Evolutionary conservation across 148 eudicot species (phyloP).

Genomic region (Hydrangea macrophylla): DNA sequence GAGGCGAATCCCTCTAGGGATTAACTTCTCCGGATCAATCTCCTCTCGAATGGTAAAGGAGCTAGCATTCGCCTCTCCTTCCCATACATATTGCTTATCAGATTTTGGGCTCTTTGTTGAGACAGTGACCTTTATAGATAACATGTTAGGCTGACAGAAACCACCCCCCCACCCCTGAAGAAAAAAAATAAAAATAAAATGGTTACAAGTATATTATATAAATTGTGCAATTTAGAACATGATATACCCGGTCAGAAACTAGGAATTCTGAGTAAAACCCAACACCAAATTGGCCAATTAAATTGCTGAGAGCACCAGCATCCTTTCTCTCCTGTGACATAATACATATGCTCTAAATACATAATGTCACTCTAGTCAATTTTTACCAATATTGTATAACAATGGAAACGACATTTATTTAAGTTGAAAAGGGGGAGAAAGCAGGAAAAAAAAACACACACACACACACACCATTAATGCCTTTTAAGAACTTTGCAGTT

Average conservation of each 20-base stretch:
- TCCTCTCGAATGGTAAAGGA: slow-evolving; percentile 87
- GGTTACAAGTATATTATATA: no score
- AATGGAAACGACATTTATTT: not conserved
- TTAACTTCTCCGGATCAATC: slow-evolving; percentile 72
- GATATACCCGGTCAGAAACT: slow-evolving; percentile 77
- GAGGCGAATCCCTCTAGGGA: slow-evolving; percentile 89
- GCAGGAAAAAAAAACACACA: not conserved
- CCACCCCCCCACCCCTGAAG: not conserved
- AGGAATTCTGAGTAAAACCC: slow-evolving; percentile 95
- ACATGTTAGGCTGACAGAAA: slow-evolving; percentile 7
- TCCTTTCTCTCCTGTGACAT: slow-evolving; percentile 88
- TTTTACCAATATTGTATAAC: not conserved
- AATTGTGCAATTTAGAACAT: no score
- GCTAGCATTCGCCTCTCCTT: slow-evolving; percentile 92
- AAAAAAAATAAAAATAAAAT: no score
- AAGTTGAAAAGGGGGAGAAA: not conserved
- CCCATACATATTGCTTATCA: slow-evolving; percentile 96
- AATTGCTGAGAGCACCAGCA: slow-evolving; percentile 75
- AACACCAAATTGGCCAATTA: slow-evolving; percentile 98
- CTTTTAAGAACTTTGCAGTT: slow-evolving; percentile 91
- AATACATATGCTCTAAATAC: slow-evolving; percentile 6
- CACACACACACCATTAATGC: slow-evolving; percentile 79
- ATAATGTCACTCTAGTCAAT: not conserved
- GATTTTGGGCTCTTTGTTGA: slow-evolving; percentile 93
- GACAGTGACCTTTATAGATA: slow-evolving; percentile 64